These are phyloP conservation scores for Tylopilus rubrobrunneus DNA, from an alignment of 768 basidiomycete species.

Conservation along the genomic window DNA sequence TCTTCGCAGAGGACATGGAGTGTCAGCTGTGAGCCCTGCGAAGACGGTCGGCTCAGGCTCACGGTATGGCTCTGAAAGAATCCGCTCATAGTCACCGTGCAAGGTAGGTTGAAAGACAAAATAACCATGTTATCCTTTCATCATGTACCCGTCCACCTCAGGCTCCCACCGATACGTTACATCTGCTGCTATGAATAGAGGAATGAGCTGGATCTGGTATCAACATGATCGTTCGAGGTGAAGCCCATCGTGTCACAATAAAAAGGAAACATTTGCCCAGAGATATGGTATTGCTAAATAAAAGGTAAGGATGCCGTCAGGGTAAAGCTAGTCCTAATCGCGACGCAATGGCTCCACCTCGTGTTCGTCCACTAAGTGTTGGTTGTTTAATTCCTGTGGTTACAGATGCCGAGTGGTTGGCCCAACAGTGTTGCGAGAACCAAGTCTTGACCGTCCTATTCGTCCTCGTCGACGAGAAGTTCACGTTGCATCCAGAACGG, in stretches of 20 bases:
- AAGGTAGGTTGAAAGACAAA: too few species aligned
- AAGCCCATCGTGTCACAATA: not conserved
- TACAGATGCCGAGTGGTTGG: not conserved
- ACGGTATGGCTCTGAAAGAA: too few species aligned
- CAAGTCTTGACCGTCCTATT: not conserved
- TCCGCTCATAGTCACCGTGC: too few species aligned
- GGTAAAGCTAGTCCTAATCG: not conserved
- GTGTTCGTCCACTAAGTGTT: not conserved
- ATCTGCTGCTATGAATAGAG: not conserved
- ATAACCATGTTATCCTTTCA: not conserved
- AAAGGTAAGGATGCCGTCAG: not conserved
- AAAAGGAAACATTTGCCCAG: not conserved
- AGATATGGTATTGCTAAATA: not conserved
- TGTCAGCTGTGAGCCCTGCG: too few species aligned
- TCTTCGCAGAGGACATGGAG: too few species aligned
- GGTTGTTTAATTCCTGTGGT: not conserved
- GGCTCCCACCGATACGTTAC: not conserved
- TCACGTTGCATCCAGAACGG: constrained; percentile 30
- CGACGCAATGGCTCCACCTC: not conserved
- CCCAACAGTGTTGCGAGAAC: not conserved
- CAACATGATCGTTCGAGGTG: not conserved
- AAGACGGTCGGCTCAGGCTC: too few species aligned
- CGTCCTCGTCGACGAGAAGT: constrained; percentile 23
- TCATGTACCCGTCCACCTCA: not conserved
- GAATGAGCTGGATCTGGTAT: not conserved